Evolutionary conservation across 495 filamentous ascomycete species (phyloP).

Genomic region (Haplographium delicatum): DNA sequence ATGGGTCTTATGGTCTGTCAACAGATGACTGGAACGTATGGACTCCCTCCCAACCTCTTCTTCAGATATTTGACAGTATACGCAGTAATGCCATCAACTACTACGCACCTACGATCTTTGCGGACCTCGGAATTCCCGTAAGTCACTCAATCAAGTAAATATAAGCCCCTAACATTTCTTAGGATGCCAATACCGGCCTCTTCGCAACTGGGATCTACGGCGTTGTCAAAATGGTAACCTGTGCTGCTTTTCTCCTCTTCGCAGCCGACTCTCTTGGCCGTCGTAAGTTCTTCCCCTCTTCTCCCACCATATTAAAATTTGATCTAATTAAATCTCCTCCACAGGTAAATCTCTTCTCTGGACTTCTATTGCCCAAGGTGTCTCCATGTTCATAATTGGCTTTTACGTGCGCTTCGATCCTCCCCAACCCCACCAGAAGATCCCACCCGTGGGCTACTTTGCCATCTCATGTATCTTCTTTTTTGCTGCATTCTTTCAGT

Average conservation of each 20-base stretch:
- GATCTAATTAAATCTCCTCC: not conserved
- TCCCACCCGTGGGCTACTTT: conserved; percentile 58
- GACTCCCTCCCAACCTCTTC: not conserved
- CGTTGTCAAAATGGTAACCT: conserved; percentile 54
- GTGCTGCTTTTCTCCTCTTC: conserved; percentile 65
- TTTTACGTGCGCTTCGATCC: conserved; percentile 71
- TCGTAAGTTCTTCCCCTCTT: conserved; percentile 11
- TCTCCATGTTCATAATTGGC: conserved; percentile 75
- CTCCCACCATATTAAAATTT: not conserved
- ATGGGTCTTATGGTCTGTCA: conserved; percentile 66
- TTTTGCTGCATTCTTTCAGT: conserved; percentile 72
- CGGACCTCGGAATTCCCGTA: conserved; percentile 48
- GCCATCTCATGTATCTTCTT: conserved; percentile 68
- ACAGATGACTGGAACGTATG: conserved; percentile 31
- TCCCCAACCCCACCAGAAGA: conserved; percentile 42
- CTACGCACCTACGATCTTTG: conserved; percentile 70
- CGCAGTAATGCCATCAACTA: conserved; percentile 51
- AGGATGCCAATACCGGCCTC: conserved; percentile 29
- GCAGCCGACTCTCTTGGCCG: conserved; percentile 26
- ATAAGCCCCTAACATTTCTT: not conserved
- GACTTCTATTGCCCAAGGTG: conserved; percentile 65
- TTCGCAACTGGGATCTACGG: conserved; percentile 63
- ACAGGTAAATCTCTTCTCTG: conserved; percentile 47
- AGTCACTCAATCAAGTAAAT: conserved; percentile 23
- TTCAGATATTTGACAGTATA: conserved; percentile 1